phyloP scores from a whole-genome alignment of 2,329 filamentous ascomycete species.

The Hypoxylon sp. region DNA sequence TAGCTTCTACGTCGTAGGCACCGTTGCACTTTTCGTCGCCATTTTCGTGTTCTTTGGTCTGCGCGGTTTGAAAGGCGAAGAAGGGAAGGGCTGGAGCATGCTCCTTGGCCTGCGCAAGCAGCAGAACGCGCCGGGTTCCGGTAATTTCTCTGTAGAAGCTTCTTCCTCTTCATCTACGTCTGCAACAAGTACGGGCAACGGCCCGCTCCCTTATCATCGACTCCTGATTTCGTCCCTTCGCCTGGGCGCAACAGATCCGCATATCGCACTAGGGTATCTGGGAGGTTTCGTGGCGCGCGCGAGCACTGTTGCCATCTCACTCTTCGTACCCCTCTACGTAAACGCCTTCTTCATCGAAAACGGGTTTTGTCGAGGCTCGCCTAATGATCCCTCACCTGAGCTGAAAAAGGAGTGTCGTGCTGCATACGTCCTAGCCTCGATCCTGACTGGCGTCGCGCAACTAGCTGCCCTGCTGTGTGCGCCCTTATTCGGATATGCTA shows the following conservation, averaged over 20 bases:
- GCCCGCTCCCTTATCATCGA: conserved; percentile 68
- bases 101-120: conserved; percentile 62
- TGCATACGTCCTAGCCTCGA: conserved; percentile 89
- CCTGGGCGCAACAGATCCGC: conserved; percentile 79
- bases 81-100: conserved; percentile 78
- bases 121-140: conserved; percentile 22
- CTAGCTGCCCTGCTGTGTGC: conserved; percentile 71
- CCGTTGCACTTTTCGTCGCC: conserved; percentile 79
- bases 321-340: conserved; percentile 94
- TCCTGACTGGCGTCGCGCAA: conserved; percentile 90
- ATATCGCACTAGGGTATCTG: conserved; percentile 89
- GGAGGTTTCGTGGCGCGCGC: conserved; percentile 96
- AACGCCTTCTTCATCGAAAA: conserved; percentile 90
- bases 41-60: conserved; percentile 85
- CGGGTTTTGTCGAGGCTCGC: conserved; percentile 80
- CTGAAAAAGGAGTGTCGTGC: conserved; percentile 87
- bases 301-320: conserved; percentile 92
- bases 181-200: conserved; percentile 13
- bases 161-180: conserved; percentile 9
- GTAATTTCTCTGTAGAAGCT: neutral
- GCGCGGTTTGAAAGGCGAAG: conserved; percentile 77
- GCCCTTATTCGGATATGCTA: conserved; percentile 88
- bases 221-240: conserved; percentile 74
- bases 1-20: conserved; percentile 89
- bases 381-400: conserved; percentile 75